These are phyloP conservation scores for Escovopsis sp. DNA, from an alignment of 2,329 filamentous ascomycete genomes.

Conservation along the genomic window DNA sequence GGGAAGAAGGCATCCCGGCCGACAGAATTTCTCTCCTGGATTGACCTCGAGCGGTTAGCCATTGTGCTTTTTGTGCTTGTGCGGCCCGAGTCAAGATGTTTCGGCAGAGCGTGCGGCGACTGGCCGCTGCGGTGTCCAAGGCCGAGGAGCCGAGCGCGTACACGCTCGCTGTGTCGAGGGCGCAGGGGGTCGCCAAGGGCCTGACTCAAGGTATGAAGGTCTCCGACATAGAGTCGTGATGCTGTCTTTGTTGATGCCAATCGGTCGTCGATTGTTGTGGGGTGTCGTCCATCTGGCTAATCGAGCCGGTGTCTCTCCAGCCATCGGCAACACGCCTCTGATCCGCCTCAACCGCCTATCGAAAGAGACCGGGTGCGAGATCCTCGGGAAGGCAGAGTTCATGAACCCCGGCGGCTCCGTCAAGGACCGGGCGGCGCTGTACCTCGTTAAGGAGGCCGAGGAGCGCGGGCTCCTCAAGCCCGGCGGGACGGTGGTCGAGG, in stretches of 20 bases:
- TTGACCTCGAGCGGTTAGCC: too few relatives aligned
- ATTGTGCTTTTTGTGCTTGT: too few relatives aligned
- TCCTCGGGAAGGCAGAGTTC: slow-evolving; percentile 96
- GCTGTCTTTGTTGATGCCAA: not conserved
- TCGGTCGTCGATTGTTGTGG: too few relatives aligned
- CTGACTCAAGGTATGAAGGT: slow-evolving; percentile 59
- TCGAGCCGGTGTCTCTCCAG: slow-evolving; percentile 29
- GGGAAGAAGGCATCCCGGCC: too few relatives aligned
- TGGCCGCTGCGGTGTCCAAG: slow-evolving; percentile 41
- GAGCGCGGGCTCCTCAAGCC: slow-evolving; percentile 67
- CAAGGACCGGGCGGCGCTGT: slow-evolving; percentile 92
- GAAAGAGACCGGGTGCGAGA: slow-evolving; percentile 78
- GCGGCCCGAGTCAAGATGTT: slow-evolving; percentile 38
- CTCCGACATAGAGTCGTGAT: too few relatives aligned
- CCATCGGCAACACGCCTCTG: slow-evolving; percentile 93
- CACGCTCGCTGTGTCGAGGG: slow-evolving; percentile 59
- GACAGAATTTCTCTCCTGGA: too few relatives aligned
- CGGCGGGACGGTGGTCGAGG: slow-evolving; percentile 90
- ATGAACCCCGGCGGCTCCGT: slow-evolving; percentile 95
- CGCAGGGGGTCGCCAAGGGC: slow-evolving; percentile 64
- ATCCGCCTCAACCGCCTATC: slow-evolving; percentile 83
- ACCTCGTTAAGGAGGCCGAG: slow-evolving; percentile 87
- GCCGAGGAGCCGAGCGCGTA: slow-evolving; percentile 37
- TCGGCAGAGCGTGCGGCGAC: slow-evolving; percentile 50
- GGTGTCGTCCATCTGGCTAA: too few relatives aligned